Evolutionary conservation across 2,329 filamentous ascomycete genomes (phyloP), one percentile per base, ranked within the genome.

Genomic region (Verticillium isaacii): DNA sequence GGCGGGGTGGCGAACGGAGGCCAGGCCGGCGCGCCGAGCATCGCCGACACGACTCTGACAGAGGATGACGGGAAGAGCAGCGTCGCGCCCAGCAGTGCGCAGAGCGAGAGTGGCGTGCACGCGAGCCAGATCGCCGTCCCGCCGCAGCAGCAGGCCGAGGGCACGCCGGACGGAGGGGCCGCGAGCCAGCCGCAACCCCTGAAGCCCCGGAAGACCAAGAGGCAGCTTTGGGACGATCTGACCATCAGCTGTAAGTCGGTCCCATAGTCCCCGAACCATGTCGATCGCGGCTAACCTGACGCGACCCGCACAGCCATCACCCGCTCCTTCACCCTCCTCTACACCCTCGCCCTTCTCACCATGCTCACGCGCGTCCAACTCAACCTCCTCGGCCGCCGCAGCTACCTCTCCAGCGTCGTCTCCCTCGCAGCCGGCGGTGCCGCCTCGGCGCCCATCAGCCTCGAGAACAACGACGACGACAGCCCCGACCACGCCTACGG

Each of bases 171-270:
- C 32, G 61, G 59, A 34, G 61, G 63, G 45, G 65, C 64, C 29
- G 17, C 58, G 19, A 39, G 32, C 61, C 57, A 37, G 36, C 29
- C 23, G 41, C 62, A 5, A 60, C 71, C 72, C 63, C 82, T 83
- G 63, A 91, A 87, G 74, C 68, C 77, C 32, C 82, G 80, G 67
- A 93, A 89, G 78, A 92, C 88, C 64, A 98, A 98, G 83, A 86
- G 91, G 58, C 93, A 98, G 78, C 81, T 99, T 55, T 99, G 95
- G 95, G 93, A 96, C 74, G 94, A 99, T 72, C 85, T 99, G 75
- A 97, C 96, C 72, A 97, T 98, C 68, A 93, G 89, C 77, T 93
- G 93, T 96, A 78, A 73, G 89, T 80, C n/a, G 5, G 29, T 23
- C 8, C 15, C 54, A 29, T 2, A 17, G 5, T 5, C 25, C 15